Base-by-base conservation (phyloP, 257 asterid genomes). In the Solanum etuberosum region DNA sequence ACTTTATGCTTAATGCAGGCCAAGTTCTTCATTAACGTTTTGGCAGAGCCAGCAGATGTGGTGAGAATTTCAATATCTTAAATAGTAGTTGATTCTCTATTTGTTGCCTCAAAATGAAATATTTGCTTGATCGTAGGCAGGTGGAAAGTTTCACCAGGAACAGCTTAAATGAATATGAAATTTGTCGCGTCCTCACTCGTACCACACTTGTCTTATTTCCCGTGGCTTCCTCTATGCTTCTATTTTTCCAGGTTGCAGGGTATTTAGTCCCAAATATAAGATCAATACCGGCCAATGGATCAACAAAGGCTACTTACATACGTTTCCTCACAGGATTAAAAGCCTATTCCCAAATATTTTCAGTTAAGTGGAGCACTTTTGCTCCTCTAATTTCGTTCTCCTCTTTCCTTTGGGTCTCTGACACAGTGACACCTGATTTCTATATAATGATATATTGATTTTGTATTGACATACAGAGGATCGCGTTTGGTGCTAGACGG, bases 1-100 rank as follows among this genome's bases (percentile, higher is more conserved):
- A 29, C 38, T 80, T 65, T 34, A 48, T 78, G 73, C 81, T 43
- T 81, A 68, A 88, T 88, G 91, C 95, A 95, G 99, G 99, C 99
- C 90, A 97, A 95, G 91, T 97, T 97, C 89, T 95, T 97, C 95
- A 97, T 97, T 82, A 97, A 97, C 88, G 94, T 97, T 67, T 91
- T 97, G 95, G 99, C 99, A 67, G 99, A 95, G 90, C 98, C 99
- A 83, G 93, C 99, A 54, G 98, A 97, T 16, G 97, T 94, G 93
- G 99, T 97, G 89, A 89, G 95, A 63, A 54, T 51, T 43, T 59
- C 63, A 46, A 27, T 7, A 46, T 46, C 67, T 27, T 5, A 8
- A 80, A 48, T 72, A 72, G 54, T 54, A 31, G 71, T 38, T 15
- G 46, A 76, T 73, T 74, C 63, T 54, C 85, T 23, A 27, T 86